Base-by-base conservation (phyloP, 805 yeast genomes). In the Debaryomyces castellii region DNA sequence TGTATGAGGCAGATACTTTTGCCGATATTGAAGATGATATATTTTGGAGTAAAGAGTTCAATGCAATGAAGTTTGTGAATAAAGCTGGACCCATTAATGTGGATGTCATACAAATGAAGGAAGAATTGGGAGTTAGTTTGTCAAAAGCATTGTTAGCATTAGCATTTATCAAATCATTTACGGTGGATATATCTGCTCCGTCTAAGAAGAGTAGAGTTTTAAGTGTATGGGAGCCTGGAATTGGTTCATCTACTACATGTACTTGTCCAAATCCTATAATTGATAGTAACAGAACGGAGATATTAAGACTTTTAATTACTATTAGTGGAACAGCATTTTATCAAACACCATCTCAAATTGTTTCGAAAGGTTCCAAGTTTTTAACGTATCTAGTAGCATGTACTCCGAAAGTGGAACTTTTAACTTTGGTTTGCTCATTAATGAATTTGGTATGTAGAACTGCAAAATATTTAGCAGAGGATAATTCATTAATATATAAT, bases 141-240 rank as follows among this genome's bases (percentile, higher is more conserved):
- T 49, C 80, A 3, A 63, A 60, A 5, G 46, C 66, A 18, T 24
- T 49, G 2, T 66, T 80, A 2, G 67, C 69, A 18, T 61, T 85
- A n/a, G 60, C 85, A 36, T 84, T 83, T 58, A 70, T 73, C 32
- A 69, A 74, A 9, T 80, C 80, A 1, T 85, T 85, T 56, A 81
- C 91, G 0, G 61, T 81, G 4, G 47, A 47, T 7, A 6, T 37
- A 10, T 18, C 42, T n/a, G 52, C 36, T 35, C 11, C 38, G 43
- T 23, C 20, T 25, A 45, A 47, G 36, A 36, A 23, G 11, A 32
- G 18, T 8, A 39, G 23, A 18, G 16, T 16, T 8, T 17, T 40
- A 23, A 42, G 24, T 39, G 36, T 85, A 1, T 90, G 97, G 96
- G 95, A 87, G 54, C 81, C 86, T 3, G 97, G 96, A 5, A 74